Evolutionary conservation across 768 basidiomycete genomes (phyloP).

Genomic region (Suillus placidus): DNA sequence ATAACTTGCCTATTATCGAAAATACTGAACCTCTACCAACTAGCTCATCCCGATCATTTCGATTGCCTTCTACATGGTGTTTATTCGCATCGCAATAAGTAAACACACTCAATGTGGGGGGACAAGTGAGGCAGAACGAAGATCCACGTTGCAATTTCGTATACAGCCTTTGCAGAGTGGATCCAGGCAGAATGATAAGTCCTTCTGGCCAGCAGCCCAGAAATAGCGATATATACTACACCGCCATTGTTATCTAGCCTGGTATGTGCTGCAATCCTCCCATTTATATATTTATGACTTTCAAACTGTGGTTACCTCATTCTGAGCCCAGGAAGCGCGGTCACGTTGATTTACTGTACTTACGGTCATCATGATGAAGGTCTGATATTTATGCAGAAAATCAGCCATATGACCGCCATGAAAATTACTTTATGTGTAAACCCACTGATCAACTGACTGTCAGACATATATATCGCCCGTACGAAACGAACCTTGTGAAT

Average conservation of each 20-base stretch:
- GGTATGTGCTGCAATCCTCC: neutral
- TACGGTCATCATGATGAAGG: too few species aligned
- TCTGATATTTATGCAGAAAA: too few species aligned
- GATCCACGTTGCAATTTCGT: neutral
- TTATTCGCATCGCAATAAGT: slow-evolving; percentile 37
- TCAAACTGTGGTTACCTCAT: too few species aligned
- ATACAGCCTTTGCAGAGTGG: neutral
- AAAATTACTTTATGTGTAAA: too few species aligned
- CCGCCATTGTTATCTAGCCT: neutral
- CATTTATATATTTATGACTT: too few species aligned
- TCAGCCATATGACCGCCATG: too few species aligned
- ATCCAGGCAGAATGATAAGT: neutral
- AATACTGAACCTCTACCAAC: neutral
- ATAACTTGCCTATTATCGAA: neutral
- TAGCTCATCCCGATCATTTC: slow-evolving; percentile 43
- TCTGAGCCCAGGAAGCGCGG: too few species aligned
- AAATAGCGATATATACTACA: neutral
- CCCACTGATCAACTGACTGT: too few species aligned
- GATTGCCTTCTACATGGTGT: slow-evolving; percentile 47
- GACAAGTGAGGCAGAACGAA: neutral
- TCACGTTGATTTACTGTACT: too few species aligned
- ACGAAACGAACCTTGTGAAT: too few species aligned
- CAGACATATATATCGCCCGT: too few species aligned
- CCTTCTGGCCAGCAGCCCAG: neutral
- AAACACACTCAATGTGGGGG: neutral